Conservation (phyloP, 1,284 basidiomycete species). For the Ganoderma resinaceum region DNA sequence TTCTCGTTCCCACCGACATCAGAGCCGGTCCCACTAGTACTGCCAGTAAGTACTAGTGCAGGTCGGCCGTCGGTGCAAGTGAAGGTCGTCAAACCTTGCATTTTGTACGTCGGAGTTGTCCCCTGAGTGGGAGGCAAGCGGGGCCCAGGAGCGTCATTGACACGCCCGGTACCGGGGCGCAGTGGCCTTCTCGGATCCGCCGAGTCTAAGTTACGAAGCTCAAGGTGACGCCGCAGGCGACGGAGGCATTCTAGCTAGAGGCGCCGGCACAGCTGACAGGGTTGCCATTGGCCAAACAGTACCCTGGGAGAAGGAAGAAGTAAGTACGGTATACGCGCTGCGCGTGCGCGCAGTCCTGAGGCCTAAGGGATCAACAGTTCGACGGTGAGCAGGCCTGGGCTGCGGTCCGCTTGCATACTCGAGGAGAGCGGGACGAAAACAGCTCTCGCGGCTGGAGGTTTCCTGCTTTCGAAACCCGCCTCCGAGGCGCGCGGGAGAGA, state of each 20-base stretch:
- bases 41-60: not conserved
- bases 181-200: not conserved
- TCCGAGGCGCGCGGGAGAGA: too few species aligned
- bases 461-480: too few species aligned
- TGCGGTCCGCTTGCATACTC: too few species aligned
- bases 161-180: not conserved
- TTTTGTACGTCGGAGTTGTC: not conserved
- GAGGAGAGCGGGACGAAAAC: too few species aligned
- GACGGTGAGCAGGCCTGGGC: not conserved
- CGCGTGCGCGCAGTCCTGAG: not conserved
- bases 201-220: not conserved
- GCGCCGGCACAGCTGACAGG: not conserved
- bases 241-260: not conserved
- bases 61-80: not conserved
- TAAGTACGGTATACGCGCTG: not conserved
- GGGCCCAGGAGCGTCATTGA: not conserved
- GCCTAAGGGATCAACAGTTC: not conserved
- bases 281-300: not conserved
- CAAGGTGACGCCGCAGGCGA: not conserved
- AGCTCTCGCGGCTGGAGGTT: too few species aligned
- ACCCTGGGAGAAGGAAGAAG: not conserved
- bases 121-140: too few species aligned
- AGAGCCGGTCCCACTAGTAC: not conserved
- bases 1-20: not conserved
- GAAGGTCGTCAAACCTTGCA: not conserved